Evolutionary conservation across 2,329 filamentous ascomycete species (phyloP), one percentile per base, ranked within the genome.

Genomic region (Tolypocladium guangdongense): DNA sequence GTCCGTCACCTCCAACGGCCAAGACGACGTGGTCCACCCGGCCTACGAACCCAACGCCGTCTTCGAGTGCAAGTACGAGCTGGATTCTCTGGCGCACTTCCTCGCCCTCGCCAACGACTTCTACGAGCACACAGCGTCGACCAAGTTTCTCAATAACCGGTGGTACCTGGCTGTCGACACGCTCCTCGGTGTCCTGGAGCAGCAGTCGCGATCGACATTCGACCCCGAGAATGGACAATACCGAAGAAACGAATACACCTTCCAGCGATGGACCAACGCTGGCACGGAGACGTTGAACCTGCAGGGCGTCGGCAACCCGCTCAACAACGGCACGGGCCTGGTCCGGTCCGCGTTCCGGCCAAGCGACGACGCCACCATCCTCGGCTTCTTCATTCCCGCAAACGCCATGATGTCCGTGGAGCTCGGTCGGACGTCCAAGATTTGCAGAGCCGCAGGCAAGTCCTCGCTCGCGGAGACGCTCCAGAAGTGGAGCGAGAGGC

Each of bases 11-110:
- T 78, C 81, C 61, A 96, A 92, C 63, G 88, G 88, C 3, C 88
- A 96, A 66, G 80, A 86, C 22, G 93, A 99, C 64, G 71, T 67
- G 10, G 93, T 99, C 0, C 90, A 96, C 62, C 93, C 93, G 0
- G 76, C 78, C 0, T 97, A 95, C 65, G 90, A 97, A 64, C 86
- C 86, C 0, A 81, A 78, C 0, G 81, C 84, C 49, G 93, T 99
- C 4, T 99, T 96, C 59, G 93, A 99, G 71, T 99, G 93, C 81
- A 99, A 99, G 71, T 99, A 97, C 70, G 93, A 99, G 73, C 83
- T 99, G 24, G 93, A 99, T 71, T 96, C 91, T 10, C 77, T 99
- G 0, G 93, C 91, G 0, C 86, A 95, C 65, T 99, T 99, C 68
- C 78, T 99, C 7, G 83, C 87, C 0, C 73, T 99, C 2, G 82